A percentile compares a stretch with the other conserved stretches of the same genome.
Evolutionary conservation across 2,329 filamentous ascomycete species (phyloP).

Genomic region (Xenoacremonium recifei): DNA sequence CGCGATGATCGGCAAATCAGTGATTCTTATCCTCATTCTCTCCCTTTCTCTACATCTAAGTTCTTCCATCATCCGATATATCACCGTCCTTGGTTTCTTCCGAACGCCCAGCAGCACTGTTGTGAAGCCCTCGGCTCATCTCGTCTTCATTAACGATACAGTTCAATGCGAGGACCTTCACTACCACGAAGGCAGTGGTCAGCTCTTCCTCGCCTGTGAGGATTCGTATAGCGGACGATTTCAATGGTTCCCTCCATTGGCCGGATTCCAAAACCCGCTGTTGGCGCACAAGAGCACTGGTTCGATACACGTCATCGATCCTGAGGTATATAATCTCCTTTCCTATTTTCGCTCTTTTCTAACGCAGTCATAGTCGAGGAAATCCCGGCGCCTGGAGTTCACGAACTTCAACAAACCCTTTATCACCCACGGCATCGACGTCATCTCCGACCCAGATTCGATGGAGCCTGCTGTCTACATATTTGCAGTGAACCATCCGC

Average conservation of each 20-base stretch:
- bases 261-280: constrained; percentile 38
- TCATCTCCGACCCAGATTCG: constrained; percentile 47
- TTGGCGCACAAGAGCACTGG: constrained; percentile 36
- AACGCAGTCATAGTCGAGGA: constrained; percentile 2
- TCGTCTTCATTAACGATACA: constrained; percentile 49
- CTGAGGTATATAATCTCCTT: constrained; percentile 30
- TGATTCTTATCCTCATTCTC: too few relatives aligned
- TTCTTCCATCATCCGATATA: too few relatives aligned
- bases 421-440: constrained; percentile 59
- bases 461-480: constrained; percentile 49
- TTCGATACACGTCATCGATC: constrained; percentile 52
- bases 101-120: constrained; percentile 20
- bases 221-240: constrained; percentile 40
- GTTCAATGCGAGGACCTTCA: constrained; percentile 60
- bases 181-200: constrained; percentile 44
- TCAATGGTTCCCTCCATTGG: constrained; percentile 52
- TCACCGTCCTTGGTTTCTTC: constrained; percentile 26
- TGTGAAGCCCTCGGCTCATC: constrained; percentile 14
- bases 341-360: too few relatives aligned
- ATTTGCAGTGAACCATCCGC: constrained; percentile 59
- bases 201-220: constrained; percentile 58
- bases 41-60: too few relatives aligned
- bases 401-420: constrained; percentile 53
- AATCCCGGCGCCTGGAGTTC: constrained; percentile 36
- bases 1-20: too few relatives aligned